Base-by-base conservation (phyloP, 2,329 filamentous ascomycete genomes). In the Fusarium agapanthi region DNA sequence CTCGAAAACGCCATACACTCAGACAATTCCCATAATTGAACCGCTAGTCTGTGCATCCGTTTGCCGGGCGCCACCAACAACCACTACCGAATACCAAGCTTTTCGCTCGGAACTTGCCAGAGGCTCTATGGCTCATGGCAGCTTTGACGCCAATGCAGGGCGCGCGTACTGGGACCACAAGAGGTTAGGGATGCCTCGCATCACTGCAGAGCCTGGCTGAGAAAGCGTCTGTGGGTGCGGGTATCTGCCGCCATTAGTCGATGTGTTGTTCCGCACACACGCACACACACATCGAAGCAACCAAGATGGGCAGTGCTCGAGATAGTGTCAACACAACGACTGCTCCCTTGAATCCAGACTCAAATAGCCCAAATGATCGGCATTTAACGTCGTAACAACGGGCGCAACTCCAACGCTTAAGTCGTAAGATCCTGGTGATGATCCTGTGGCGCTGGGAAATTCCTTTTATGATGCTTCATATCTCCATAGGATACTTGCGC, bases 71-170 rank as follows among this genome's bases (percentile, higher is more conserved):
- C 65, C 58, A 69, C 65, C n/a, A 20, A 61, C 56, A 67, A 44
- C 57, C 65, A 69, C 66, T 69, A 69, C 66, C 66, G 66, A 65
- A 35, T 50, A 60, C 58, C 62, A 73, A 73, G 57, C 70, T 68
- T 73, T 67, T 35, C 26, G 45, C 61, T 71, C 58, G 66, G 71
- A 66, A 55, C 45, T 35, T 73, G 65, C 71, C 70, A 71, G 45
- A 44, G 48, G 41, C 35, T 61, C 48, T 34, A 32, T 37, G 34
- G 38, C 30, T 40, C 58, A 43, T 51, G 44, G 26, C 45, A 50
- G n/a, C 32, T 35, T 43, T 56, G 38, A 44, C 28, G 9, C 38
- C 47, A 47, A 64, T 40, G 40, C 63, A 67, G 26, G 30, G 30
- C 34, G 24, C 32, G 55, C 63, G 47, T 67, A 40, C 47, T 34